Conservation (phyloP, 805 yeast genomes). For the Starmerella sirachaensis region DNA sequence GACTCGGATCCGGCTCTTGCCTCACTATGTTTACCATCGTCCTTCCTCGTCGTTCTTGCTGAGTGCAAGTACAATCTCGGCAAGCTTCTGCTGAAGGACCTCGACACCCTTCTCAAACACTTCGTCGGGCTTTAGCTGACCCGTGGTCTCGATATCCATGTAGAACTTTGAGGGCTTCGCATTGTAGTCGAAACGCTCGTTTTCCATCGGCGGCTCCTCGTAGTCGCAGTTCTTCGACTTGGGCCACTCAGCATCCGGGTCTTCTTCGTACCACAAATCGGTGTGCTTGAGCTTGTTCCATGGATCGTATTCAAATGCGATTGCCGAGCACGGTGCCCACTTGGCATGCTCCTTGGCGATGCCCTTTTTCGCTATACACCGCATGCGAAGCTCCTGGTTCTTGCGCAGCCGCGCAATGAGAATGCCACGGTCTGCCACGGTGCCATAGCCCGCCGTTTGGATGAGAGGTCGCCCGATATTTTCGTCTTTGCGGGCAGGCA, state of each 20-base stretch:
- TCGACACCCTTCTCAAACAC: constrained; percentile 76
- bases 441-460: constrained; percentile 41
- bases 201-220: constrained; percentile 90
- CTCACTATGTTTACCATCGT: constrained; percentile 8
- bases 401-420: constrained; percentile 79
- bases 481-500: constrained; percentile 29
- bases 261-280: constrained; percentile 91
- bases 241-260: constrained; percentile 89
- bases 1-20: no score
- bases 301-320: constrained; percentile 97
- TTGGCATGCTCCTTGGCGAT: constrained; percentile 96
- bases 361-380: constrained; percentile 95
- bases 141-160: constrained; percentile 85
- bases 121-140: constrained; percentile 76
- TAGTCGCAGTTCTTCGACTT: constrained; percentile 74
- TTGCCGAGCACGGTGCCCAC: constrained; percentile 94
- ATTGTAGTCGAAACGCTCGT: constrained; percentile 70
- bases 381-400: constrained; percentile 78
- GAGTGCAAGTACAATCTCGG: constrained; percentile 67
- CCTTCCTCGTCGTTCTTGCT: constrained; percentile 23
- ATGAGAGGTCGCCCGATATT: constrained; percentile 82
- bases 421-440: constrained; percentile 42
- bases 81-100: constrained; percentile 80
- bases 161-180: constrained; percentile 77
- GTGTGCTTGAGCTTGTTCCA: constrained; percentile 96